Evolutionary conservation across 148 eudicot species (phyloP).

Genomic region (Camellia lanceoleosa): DNA sequence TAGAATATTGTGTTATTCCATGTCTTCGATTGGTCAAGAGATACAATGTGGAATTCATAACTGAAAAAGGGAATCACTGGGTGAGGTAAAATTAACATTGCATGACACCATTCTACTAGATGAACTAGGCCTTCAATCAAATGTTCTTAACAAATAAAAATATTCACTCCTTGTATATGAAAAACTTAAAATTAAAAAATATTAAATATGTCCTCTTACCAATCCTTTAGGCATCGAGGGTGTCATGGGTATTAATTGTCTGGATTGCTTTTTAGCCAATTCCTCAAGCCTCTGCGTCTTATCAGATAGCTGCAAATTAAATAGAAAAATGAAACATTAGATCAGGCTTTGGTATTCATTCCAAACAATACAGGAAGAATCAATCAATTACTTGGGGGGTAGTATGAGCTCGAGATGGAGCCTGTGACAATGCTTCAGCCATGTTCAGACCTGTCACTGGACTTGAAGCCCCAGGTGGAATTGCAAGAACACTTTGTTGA

Average conservation of each 20-base stretch:
- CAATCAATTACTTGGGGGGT: slow-evolving; percentile 50
- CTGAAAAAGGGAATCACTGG: neutral
- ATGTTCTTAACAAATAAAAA: neutral
- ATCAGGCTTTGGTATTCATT: neutral
- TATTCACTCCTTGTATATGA: too few species aligned
- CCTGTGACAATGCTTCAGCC: slow-evolving; percentile 87
- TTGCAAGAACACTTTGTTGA: slow-evolving; percentile 26
- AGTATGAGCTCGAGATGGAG: slow-evolving; percentile 51
- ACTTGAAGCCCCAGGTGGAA: slow-evolving; percentile 33
- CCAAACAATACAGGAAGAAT: slow-evolving; percentile 4
- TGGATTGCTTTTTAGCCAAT: slow-evolving; percentile 71
- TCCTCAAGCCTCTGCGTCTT: slow-evolving; percentile 77
- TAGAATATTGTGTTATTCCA: too few species aligned
- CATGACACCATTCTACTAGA: slow-evolving; percentile 3
- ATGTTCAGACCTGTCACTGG: slow-evolving; percentile 55
- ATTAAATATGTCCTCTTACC: slow-evolving; percentile 34
- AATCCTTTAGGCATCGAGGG: slow-evolving; percentile 59
- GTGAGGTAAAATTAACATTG: neutral
- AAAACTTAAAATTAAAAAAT: too few species aligned
- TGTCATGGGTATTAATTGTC: slow-evolving; percentile 78
- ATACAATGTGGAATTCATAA: neutral
- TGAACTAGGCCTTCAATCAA: neutral
- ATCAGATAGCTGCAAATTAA: slow-evolving; percentile 43
- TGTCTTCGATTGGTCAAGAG: too few species aligned
- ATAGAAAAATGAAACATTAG: neutral